These are phyloP conservation scores for Trichoderma asperellum DNA, from an alignment of 2,329 filamentous ascomycete species.

Conservation along the genomic window DNA sequence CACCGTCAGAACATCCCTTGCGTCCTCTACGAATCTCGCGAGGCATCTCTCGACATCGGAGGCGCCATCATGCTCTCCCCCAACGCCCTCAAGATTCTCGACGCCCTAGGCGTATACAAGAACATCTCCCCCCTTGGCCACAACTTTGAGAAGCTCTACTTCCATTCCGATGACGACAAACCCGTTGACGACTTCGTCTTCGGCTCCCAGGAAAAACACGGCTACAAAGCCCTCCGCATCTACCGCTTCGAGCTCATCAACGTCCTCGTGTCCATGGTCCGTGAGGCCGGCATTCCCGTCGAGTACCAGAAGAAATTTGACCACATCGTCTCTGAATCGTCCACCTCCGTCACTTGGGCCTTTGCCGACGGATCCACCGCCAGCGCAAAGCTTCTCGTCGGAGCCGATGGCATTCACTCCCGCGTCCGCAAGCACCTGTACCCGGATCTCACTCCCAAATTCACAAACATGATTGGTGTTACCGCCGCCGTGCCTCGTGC, in stretches of 20 bases:
- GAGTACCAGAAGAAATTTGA: conserved; percentile 54
- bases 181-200: conserved; percentile 52
- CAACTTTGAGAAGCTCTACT: conserved; percentile 56
- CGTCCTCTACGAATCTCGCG: conserved; percentile 56
- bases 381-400: conserved; percentile 53
- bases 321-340: conserved; percentile 47
- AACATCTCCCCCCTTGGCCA: conserved; percentile 51
- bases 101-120: conserved; percentile 53
- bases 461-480: conserved; percentile 52
- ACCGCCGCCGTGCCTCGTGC: conserved; percentile 41
- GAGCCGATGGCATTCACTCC: conserved; percentile 65
- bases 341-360: conserved; percentile 48
- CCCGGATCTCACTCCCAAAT: conserved; percentile 53
- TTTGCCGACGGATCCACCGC: conserved; percentile 51
- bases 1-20: conserved; percentile 54
- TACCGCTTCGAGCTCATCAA: conserved; percentile 57
- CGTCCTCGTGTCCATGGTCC: conserved; percentile 49
- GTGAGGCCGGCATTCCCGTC: conserved; percentile 47
- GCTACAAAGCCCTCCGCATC: conserved; percentile 58
- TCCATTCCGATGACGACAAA: conserved; percentile 43
- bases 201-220: conserved; percentile 51
- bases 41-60: conserved; percentile 50
- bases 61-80: conserved; percentile 64
- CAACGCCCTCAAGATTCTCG: conserved; percentile 59
- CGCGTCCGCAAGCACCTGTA: conserved; percentile 56